These are phyloP conservation scores for Grosmannia huntii DNA, from an alignment of 2,329 filamentous ascomycete species.

Conservation along the genomic window DNA sequence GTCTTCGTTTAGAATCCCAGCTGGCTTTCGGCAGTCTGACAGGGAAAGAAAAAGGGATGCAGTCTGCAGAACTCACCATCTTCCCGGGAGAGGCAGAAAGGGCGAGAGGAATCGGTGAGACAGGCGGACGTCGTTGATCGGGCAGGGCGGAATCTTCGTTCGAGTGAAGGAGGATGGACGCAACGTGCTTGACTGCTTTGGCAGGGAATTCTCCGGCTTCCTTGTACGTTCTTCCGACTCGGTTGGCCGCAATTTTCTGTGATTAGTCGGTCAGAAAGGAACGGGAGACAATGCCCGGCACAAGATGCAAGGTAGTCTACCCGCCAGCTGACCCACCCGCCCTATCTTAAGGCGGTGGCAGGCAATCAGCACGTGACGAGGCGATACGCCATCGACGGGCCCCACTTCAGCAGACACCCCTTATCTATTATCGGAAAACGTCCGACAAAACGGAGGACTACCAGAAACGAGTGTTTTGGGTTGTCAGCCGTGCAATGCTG, in stretches of 20 bases:
- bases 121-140: slow-evolving; percentile 1
- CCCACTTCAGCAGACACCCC: not conserved
- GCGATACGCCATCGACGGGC: not conserved
- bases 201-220: not conserved
- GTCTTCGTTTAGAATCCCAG: slow-evolving; percentile 24
- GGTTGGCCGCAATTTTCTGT: not conserved
- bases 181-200: not conserved
- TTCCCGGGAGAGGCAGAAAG: not conserved
- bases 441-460: not conserved
- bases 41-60: slow-evolving; percentile 6
- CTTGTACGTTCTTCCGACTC: not conserved
- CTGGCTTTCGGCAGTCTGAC: slow-evolving; percentile 1
- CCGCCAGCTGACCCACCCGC: not conserved
- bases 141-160: not conserved
- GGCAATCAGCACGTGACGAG: not conserved
- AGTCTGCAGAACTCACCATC: slow-evolving; percentile 5
- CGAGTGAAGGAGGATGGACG: not conserved
- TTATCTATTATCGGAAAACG: not conserved
- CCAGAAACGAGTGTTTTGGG: no score
- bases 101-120: not conserved
- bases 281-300: not conserved
- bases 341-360: not conserved
- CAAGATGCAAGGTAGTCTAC: no score
- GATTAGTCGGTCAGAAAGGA: slow-evolving; percentile 3
- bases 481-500: no score